Evolutionary conservation across 192 early-diverging fungal genomes (phyloP).

Genomic region (Coemansia sp.): DNA sequence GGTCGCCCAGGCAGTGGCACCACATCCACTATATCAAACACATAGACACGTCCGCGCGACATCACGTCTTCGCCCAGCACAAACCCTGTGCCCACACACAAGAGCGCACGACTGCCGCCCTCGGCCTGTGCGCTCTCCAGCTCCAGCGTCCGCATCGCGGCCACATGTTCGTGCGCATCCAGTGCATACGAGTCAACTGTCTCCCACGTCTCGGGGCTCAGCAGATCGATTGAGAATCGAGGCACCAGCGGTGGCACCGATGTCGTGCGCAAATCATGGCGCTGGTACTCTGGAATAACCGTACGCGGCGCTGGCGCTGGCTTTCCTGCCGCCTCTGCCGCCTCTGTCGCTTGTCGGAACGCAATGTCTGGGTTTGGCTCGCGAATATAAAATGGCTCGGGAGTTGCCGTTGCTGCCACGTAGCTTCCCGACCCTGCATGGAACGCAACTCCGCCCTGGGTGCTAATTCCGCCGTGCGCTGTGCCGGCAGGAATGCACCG

Average conservation of each 20-base stretch:
- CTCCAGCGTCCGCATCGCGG: conserved; percentile 71
- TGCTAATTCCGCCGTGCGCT: conserved; percentile 29
- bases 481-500: conserved; percentile 47
- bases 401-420: conserved; percentile 69
- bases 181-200: conserved; percentile 79
- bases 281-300: conserved; percentile 42
- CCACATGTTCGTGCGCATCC: conserved; percentile 82
- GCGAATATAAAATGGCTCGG: conserved; percentile 65
- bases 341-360: conserved; percentile 29
- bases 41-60: conserved; percentile 82
- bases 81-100: conserved; percentile 86
- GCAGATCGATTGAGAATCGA: conserved; percentile 74
- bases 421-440: conserved; percentile 84
- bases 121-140: conserved; percentile 84
- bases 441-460: conserved; percentile 73
- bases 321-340: conserved; percentile 5
- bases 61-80: conserved; percentile 89
- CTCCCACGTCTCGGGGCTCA: conserved; percentile 95
- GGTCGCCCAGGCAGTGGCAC: conserved; percentile 94
- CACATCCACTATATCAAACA: conserved; percentile 96
- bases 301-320: conserved; percentile 6
- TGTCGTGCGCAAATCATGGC: conserved; percentile 34
- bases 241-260: conserved; percentile 64
- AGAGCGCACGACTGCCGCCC: conserved; percentile 79
- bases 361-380: conserved; percentile 67